Percentiles rank a stretch among this genome's conserved stretches.
phyloP scores from a whole-genome alignment of 805 yeast genomes.

The Cyberlindnera subsufficiens region DNA sequence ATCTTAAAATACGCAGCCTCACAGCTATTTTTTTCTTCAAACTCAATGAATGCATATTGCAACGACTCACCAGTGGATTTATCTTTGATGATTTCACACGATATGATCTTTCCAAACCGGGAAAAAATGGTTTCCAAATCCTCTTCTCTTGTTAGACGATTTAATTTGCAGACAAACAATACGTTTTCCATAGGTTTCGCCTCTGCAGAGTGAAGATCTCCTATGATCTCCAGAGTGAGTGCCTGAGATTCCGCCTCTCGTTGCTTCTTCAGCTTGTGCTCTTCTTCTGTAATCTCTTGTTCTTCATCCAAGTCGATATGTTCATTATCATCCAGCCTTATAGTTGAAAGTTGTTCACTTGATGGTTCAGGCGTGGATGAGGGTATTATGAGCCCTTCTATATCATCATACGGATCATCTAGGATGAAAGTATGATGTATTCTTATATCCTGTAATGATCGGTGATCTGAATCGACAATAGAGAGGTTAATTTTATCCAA shows the following conservation, averaged over 20 bases:
- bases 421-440: constrained; percentile 45
- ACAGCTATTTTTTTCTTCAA: constrained; percentile 38
- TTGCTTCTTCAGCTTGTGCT: constrained; percentile 21
- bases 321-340: constrained; percentile 23
- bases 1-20: constrained; percentile 59
- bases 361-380: constrained; percentile 32
- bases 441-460: constrained; percentile 45
- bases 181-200: constrained; percentile 57
- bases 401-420: constrained; percentile 48
- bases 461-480: constrained; percentile 30
- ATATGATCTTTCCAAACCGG: constrained; percentile 51
- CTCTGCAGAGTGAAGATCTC: constrained; percentile 55
- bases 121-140: constrained; percentile 52
- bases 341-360: constrained; percentile 27
- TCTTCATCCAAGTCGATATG: constrained; percentile 15
- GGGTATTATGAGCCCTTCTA: constrained; percentile 20
- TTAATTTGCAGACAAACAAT: constrained; percentile 57
- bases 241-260: constrained; percentile 47
- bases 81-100: constrained; percentile 49
- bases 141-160: constrained; percentile 53
- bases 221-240: constrained; percentile 55
- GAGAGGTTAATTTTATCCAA: constrained; percentile 38
- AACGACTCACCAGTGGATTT: constrained; percentile 41
- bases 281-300: constrained; percentile 24
- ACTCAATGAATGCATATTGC: constrained; percentile 63